These are phyloP conservation scores for Myxozyma udenii DNA, from an alignment of 805 yeast species.

Conservation along the genomic window DNA sequence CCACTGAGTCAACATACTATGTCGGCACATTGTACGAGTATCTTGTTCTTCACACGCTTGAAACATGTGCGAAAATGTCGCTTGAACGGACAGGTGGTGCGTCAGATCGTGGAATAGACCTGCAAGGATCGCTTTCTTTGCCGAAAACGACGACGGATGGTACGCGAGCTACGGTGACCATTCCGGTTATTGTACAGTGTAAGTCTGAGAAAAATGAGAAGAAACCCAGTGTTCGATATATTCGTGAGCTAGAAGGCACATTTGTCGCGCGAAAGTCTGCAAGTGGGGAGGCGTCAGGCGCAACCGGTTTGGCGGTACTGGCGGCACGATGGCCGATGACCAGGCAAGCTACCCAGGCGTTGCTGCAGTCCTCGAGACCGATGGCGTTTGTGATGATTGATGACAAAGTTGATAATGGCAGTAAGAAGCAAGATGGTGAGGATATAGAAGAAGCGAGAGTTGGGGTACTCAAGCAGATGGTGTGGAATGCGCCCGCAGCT, in stretches of 20 bases:
- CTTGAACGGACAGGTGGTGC: conserved; percentile 32
- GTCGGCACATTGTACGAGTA: conserved; percentile 34
- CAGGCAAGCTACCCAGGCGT: conserved; percentile 8
- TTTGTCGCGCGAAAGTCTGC: not conserved
- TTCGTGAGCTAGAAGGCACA: conserved; percentile 32
- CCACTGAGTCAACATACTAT: conserved; percentile 22
- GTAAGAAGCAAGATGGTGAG: not conserved
- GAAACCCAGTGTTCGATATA: conserved; percentile 48
- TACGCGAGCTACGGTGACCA: not conserved
- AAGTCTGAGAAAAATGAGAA: conserved; percentile 33
- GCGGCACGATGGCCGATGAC: conserved; percentile 26
- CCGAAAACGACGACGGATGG: not conserved
- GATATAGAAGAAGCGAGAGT: not conserved
- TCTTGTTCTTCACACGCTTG: conserved; percentile 24
- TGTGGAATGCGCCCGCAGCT: conserved; percentile 26
- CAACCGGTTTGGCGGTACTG: conserved; percentile 24
- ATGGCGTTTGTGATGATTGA: conserved; percentile 16
- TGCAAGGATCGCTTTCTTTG: conserved; percentile 24
- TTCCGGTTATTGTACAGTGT: conserved; percentile 33
- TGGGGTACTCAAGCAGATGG: conserved; percentile 11
- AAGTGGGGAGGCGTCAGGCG: conserved; percentile 1
- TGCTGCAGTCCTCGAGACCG: conserved; percentile 20
- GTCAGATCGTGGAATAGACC: conserved; percentile 32
- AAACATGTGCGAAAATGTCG: conserved; percentile 8
- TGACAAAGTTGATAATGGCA: conserved; percentile 18